Conservation (phyloP, 805 yeast species). For the Pichia ethanolica region DNA sequence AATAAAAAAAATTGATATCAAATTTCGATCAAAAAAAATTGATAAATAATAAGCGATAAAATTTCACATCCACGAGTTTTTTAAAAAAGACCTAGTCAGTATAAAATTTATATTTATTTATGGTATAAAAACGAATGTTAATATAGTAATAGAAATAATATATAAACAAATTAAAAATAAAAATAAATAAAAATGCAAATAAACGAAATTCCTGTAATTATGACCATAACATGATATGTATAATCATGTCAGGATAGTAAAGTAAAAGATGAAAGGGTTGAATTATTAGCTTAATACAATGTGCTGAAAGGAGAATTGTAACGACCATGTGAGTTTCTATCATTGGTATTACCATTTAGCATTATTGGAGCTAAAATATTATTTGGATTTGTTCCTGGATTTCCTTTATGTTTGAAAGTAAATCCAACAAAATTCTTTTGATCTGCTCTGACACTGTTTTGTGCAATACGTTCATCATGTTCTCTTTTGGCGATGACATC, state of each 20-base stretch:
- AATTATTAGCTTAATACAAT: constrained; percentile 14
- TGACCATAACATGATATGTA: too few relatives aligned
- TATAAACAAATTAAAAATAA: too few relatives aligned
- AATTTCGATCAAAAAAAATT: neutral
- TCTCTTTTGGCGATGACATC: constrained; percentile 92
- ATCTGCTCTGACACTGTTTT: constrained; percentile 48
- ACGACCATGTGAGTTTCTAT: constrained; percentile 17
- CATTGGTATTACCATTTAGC: constrained; percentile 18
- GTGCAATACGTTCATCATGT: constrained; percentile 75
- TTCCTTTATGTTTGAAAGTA: constrained; percentile 81
- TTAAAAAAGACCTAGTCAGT: too few relatives aligned
- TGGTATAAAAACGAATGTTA: too few relatives aligned
- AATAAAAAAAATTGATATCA: neutral
- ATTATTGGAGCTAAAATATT: constrained; percentile 29
- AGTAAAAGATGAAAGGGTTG: too few relatives aligned
- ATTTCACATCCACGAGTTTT: too few relatives aligned
- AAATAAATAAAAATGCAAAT: too few relatives aligned
- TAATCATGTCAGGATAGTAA: too few relatives aligned
- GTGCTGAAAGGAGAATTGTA: constrained; percentile 31
- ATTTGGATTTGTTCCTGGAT: constrained; percentile 41
- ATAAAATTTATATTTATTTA: too few relatives aligned
- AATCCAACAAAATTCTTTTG: constrained; percentile 85
- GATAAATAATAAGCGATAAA: too few relatives aligned
- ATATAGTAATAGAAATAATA: too few relatives aligned
- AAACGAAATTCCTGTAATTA: too few relatives aligned